phyloP scores from a whole-genome alignment of 78 protist species.

The Tieghemostelium lacteum region DNA sequence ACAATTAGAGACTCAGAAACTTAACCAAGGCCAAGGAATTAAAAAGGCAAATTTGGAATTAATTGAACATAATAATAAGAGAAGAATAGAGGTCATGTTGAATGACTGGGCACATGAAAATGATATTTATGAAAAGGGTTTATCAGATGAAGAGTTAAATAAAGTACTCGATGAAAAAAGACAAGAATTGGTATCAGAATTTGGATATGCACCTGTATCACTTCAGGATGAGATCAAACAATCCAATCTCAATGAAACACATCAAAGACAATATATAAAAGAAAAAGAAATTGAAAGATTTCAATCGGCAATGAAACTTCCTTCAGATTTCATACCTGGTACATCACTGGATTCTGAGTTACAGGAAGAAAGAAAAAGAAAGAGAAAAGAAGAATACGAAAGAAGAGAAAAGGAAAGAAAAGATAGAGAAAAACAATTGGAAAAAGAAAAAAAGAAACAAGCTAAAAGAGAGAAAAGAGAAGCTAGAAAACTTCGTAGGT shows the following conservation, averaged over 20 bases:
- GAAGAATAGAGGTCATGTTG: conserved; percentile 78
- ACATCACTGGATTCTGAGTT: conserved; percentile 16
- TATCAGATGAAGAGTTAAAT: conserved; percentile 32
- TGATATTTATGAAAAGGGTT: conserved; percentile 32
- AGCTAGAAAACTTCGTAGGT: not conserved
- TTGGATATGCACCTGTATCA: not conserved
- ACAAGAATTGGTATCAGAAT: not conserved
- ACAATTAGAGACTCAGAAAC: not conserved
- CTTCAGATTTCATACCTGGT: conserved; percentile 55
- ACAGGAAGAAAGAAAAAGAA: conserved; percentile 41
- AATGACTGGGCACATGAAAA: conserved; percentile 55
- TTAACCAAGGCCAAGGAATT: not conserved
- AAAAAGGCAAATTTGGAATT: conserved; percentile 73
- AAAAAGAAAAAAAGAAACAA: conserved; percentile 21
- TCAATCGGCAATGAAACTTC: conserved; percentile 33
- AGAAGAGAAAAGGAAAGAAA: conserved; percentile 27
- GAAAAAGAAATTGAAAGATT: conserved; percentile 55
- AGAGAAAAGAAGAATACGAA: conserved; percentile 27
- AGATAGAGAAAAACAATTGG: not conserved
- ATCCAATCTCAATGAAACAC: conserved; percentile 3
- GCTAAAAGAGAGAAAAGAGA: conserved; percentile 12
- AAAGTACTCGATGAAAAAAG: conserved; percentile 19
- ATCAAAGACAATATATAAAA: conserved; percentile 26
- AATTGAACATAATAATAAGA: conserved; percentile 79
- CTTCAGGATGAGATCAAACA: not conserved